A percentile compares a stretch with the other conserved stretches of the same genome.
Conservation (phyloP, 1,284 basidiomycete genomes). For the Peniophora sp. region DNA sequence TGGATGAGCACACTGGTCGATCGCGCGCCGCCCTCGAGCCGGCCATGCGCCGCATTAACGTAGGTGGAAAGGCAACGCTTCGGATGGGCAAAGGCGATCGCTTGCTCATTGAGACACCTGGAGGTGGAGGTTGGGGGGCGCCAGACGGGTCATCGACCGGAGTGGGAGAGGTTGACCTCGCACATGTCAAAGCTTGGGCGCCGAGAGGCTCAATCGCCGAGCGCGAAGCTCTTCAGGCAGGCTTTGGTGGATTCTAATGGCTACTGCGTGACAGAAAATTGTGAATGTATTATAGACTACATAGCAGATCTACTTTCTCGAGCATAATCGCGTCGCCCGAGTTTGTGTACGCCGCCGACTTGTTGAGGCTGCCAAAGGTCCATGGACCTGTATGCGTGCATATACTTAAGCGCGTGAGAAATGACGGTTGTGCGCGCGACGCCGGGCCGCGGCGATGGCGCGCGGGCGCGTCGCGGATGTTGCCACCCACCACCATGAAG, state of each 20-base stretch:
- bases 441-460: too few species aligned
- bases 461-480: too few species aligned
- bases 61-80: conserved; percentile 88
- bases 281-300: too few species aligned
- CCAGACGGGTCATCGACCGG: conserved; percentile 25
- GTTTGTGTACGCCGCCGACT: too few species aligned
- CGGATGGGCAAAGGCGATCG: conserved; percentile 82
- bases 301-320: too few species aligned
- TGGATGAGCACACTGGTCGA: conserved; percentile 8
- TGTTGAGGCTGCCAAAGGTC: too few species aligned
- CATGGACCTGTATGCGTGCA: too few species aligned
- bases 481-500: too few species aligned
- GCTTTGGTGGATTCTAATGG: conserved; percentile 28
- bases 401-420: too few species aligned
- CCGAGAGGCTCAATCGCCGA: conserved; percentile 71
- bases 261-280: too few species aligned
- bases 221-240: conserved; percentile 60
- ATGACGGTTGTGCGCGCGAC: too few species aligned
- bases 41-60: conserved; percentile 55
- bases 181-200: conserved; percentile 51
- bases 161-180: conserved; percentile 17
- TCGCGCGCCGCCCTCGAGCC: conserved; percentile 27
- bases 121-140: conserved; percentile 86
- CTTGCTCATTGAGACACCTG: conserved; percentile 83
- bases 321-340: too few species aligned